Conservation (phyloP, 176 grass and related monocot species). For the Tillandsia fasciculata region DNA sequence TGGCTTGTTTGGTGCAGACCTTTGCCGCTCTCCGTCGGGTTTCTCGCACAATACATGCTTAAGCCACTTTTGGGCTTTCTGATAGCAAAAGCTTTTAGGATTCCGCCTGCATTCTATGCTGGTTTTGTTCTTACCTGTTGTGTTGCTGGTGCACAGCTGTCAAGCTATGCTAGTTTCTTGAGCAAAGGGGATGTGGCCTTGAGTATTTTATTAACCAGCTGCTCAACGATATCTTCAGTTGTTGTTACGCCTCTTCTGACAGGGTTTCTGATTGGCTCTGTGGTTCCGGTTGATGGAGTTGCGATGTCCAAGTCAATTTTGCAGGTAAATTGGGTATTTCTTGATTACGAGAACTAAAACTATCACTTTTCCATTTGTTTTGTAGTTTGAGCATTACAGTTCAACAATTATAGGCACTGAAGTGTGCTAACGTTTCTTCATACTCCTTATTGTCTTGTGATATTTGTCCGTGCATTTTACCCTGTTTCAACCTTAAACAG, state of each 20-base stretch:
- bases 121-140: constrained; percentile 89
- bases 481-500: too few species aligned
- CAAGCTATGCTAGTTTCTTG: constrained; percentile 88
- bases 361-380: background rate
- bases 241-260: constrained; percentile 74
- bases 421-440: background rate
- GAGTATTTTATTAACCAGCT: constrained; percentile 86
- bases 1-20: constrained; percentile 43
- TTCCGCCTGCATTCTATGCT: constrained; percentile 55
- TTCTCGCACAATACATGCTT: constrained; percentile 59
- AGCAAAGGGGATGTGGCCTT: constrained; percentile 87
- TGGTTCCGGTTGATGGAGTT: constrained; percentile 73
- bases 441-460: too few species aligned
- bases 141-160: constrained; percentile 72
- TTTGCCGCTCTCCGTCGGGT: constrained; percentile 60
- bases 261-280: constrained; percentile 74
- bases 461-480: too few species aligned
- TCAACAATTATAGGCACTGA: background rate
- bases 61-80: constrained; percentile 70
- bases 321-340: constrained; percentile 42
- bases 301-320: constrained; percentile 93
- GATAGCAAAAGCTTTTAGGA: constrained; percentile 58
- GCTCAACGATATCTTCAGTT: constrained; percentile 82
- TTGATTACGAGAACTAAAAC: background rate
- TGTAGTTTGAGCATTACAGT: background rate